phyloP scores from a whole-genome alignment of 2,329 filamentous ascomycete species.

The Orbilia quercus region DNA sequence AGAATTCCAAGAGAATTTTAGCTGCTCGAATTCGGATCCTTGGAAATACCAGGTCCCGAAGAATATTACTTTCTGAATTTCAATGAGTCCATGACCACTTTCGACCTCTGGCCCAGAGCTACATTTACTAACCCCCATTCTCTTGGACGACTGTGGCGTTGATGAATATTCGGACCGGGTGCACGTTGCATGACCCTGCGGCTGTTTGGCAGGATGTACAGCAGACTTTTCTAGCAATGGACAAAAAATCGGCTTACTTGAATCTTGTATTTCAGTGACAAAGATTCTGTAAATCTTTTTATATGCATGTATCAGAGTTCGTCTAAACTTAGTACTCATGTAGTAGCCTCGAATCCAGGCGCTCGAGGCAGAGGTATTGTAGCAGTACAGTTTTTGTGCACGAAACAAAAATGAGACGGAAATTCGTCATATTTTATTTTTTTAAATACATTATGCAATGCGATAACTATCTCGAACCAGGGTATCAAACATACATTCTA shows the following conservation, averaged over 20 bases:
- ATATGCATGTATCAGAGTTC: too few relatives aligned
- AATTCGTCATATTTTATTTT: too few relatives aligned
- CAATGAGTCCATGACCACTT: neutral
- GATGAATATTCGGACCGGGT: neutral
- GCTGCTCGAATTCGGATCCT: neutral
- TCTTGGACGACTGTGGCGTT: constrained; percentile 5
- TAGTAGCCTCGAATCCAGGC: too few relatives aligned
- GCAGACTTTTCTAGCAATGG: neutral
- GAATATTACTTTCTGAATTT: neutral
- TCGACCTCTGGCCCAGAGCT: neutral
- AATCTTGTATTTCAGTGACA: constrained; percentile 12
- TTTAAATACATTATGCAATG: too few relatives aligned
- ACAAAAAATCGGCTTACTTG: neutral
- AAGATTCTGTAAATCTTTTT: too few relatives aligned
- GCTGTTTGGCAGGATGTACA: constrained; percentile 11
- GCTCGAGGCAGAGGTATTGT: too few relatives aligned
- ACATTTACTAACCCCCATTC: constrained; percentile 1
- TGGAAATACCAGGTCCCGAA: neutral
- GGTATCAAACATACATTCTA: too few relatives aligned
- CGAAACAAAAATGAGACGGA: too few relatives aligned
- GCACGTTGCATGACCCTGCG: neutral
- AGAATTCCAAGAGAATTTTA: constrained; percentile 1
- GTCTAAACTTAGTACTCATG: too few relatives aligned
- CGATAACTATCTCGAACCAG: too few relatives aligned
- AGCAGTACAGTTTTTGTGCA: too few relatives aligned